Conservation (phyloP, 371 early-diverging fungal genomes). For the Chytridium lagenaria region DNA sequence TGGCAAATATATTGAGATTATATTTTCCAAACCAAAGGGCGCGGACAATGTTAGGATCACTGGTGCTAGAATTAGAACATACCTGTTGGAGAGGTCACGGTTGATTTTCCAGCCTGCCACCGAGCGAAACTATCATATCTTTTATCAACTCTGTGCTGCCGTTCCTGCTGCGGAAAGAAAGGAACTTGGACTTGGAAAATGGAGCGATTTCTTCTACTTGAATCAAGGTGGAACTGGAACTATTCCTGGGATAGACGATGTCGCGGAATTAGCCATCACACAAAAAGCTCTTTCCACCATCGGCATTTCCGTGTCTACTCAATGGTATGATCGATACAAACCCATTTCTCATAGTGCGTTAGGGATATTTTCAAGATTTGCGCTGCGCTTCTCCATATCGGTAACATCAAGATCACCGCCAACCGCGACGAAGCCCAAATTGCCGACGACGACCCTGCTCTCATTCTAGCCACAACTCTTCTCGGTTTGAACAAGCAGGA, state of each 20-base stretch:
- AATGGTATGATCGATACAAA: no score
- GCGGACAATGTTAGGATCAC: conserved; percentile 77
- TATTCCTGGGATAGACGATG: conserved; percentile 89
- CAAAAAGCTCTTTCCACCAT: conserved; percentile 82
- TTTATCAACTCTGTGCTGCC: conserved; percentile 96
- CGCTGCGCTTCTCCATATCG: conserved; percentile 88
- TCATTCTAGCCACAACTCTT: conserved; percentile 67
- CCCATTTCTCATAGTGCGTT: no score
- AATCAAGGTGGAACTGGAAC: conserved; percentile 80
- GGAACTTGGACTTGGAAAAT: conserved; percentile 75
- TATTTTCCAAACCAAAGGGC: conserved; percentile 51
- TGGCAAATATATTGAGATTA: conserved; percentile 96
- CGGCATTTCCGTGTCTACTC: conserved; percentile 80
- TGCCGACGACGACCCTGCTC: conserved; percentile 71
- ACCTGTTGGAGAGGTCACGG: conserved; percentile 97
- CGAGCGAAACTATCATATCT: conserved; percentile 97
- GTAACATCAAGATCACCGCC: conserved; percentile 84
- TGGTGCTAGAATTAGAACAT: conserved; percentile 95
- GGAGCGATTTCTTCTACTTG: conserved; percentile 80
- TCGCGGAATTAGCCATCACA: conserved; percentile 85
- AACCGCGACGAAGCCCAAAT: conserved; percentile 70
- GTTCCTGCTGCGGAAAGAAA: conserved; percentile 81
- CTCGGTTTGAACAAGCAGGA: conserved; percentile 76
- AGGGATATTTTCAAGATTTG: conserved; percentile 81
- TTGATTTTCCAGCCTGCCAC: conserved; percentile 88